Conservation (phyloP, 2,329 filamentous ascomycete genomes). For the Colletotrichum incanum region DNA sequence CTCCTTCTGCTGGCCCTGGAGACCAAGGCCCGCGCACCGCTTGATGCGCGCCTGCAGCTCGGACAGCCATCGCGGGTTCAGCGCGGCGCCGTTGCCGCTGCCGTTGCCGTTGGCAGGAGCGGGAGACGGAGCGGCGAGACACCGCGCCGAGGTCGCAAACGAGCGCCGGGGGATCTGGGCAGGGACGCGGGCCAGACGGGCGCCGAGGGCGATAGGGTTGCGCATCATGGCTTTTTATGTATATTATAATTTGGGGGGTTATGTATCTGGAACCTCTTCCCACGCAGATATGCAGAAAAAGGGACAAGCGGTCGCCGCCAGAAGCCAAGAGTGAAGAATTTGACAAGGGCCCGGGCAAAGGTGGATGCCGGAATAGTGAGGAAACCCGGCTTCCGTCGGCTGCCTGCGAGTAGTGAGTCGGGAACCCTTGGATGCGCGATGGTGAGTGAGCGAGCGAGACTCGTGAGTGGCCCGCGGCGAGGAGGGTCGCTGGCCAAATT, state of each 20-base stretch:
- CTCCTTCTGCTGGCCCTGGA: constrained; percentile 1
- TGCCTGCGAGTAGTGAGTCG: neutral
- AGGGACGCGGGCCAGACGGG: constrained; percentile 2
- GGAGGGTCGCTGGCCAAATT: neutral
- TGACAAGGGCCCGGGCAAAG: neutral
- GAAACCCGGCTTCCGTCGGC: constrained; percentile 38
- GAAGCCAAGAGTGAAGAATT: constrained; percentile 9
- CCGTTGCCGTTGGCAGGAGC: neutral
- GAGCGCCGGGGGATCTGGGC: constrained; percentile 3
- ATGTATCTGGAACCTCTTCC: neutral
- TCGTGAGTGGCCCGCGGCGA: neutral
- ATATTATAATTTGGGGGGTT: too few relatives aligned
- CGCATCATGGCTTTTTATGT: constrained; percentile 10
- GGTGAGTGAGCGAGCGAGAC: neutral
- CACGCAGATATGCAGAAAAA: neutral
- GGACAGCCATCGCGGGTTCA: constrained; percentile 49
- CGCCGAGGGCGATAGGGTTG: constrained; percentile 12
- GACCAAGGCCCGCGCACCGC: constrained; percentile 21
- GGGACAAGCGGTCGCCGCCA: neutral
- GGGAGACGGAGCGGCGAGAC: neutral
- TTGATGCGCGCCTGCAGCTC: constrained; percentile 48
- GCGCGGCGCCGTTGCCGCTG: constrained; percentile 1
- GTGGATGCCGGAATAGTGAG: constrained; percentile 22
- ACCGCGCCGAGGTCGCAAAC: constrained; percentile 23
- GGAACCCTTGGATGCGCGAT: neutral